Evolutionary conservation across 495 filamentous ascomycete genomes (phyloP), one percentile per base, ranked within the genome.

Genomic region (Neurospora africana): DNA sequence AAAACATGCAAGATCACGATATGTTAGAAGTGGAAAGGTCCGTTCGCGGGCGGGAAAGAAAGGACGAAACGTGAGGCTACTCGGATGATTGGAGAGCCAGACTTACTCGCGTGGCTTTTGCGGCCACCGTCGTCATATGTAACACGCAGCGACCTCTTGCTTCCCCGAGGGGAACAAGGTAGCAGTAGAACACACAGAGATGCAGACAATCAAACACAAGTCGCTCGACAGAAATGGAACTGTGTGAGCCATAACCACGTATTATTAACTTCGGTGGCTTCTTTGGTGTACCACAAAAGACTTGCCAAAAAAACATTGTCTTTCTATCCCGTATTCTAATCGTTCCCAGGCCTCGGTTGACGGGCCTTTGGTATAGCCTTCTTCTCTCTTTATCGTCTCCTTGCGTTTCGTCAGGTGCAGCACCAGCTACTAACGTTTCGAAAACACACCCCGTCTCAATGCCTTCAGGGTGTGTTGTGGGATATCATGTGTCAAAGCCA

Each of bases 401-500:
- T 58, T 71, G 53, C 53, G 33, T 27, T 65, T 65, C 27, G 27
- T 33, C 30, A 30, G 53, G 53, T 65, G 53, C 53, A 65, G 53
- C 53, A 65, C 53, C 53, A 65, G 53, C 53, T 35, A 33, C 30
- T 37, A 17, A 67, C 69, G 41, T 58, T 58, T 58, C 47, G 53
- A 65, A 65, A 65, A 65, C 53, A 65, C 53, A 65, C 27, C 27
- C 27, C 53, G 11, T 35, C 53, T 65, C 53, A 65, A 71, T 65
- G 19, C 69, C 35, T 41, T 61, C 23, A 70, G 53, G 69, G 19
- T 71, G 41, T 58, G 47, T 74, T 72, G 75, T 76, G 77, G 78
- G 77, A 84, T 85, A 83, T 82, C 81, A 84, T 82, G 78, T 78
- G 79, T 81, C 76, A 83, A 83, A 81, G 80, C 81, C 83, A 84